phyloP scores from a whole-genome alignment of 192 early-diverging fungal species.

The Gamsiella multidivaricata region DNA sequence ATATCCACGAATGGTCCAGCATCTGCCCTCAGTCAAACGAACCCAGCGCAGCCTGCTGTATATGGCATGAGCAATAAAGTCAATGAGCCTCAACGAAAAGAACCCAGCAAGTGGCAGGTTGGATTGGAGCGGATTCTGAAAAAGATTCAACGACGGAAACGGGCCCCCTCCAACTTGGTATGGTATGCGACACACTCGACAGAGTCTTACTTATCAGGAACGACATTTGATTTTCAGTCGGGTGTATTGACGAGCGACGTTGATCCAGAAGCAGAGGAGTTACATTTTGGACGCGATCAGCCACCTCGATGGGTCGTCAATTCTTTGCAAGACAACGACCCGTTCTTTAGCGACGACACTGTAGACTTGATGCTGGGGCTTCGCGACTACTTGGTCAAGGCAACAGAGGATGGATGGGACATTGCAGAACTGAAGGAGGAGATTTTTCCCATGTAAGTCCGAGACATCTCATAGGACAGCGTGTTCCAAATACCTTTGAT shows the following conservation, averaged over 20 bases:
- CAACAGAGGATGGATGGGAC: constrained; percentile 37
- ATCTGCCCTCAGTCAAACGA: background rate
- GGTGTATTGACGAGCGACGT: background rate
- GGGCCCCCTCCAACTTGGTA: constrained; percentile 41
- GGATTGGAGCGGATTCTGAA: constrained; percentile 45
- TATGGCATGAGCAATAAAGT: background rate
- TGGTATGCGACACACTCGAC: constrained; percentile 44
- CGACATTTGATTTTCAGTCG: constrained; percentile 13
- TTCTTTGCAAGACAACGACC: constrained; percentile 12
- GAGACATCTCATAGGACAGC: too few relatives aligned
- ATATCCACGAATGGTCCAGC: background rate
- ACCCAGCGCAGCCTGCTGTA: background rate
- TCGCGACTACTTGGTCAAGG: constrained; percentile 33
- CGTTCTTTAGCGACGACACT: constrained; percentile 49
- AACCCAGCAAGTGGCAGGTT: constrained; percentile 33
- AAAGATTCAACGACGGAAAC: constrained; percentile 43
- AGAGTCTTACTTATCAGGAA: constrained; percentile 26
- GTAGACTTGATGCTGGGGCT: constrained; percentile 26
- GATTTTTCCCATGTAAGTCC: constrained; percentile 34
- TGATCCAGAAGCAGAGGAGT: constrained; percentile 17
- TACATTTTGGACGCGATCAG: constrained; percentile 26
- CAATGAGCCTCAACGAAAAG: constrained; percentile 9
- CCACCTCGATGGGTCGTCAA: constrained; percentile 38
- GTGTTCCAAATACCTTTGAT: too few relatives aligned
- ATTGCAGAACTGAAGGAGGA: constrained; percentile 41